phyloP scores from a whole-genome alignment of 805 yeast genomes.

The Starmerella apis region DNA sequence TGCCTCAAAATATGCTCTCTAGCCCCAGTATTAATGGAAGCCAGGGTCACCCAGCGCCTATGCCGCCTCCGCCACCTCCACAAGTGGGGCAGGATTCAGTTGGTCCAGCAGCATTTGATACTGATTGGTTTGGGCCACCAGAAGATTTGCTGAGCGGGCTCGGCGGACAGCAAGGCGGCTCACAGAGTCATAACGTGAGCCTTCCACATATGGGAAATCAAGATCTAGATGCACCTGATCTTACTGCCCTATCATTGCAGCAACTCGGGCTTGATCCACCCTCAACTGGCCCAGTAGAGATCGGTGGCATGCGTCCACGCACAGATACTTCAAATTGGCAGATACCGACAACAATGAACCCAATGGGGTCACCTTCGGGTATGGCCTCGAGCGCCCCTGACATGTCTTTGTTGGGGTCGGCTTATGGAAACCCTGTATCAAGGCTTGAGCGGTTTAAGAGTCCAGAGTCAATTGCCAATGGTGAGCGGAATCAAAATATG shows the following conservation, averaged over 20 bases:
- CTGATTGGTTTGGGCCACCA: constrained; percentile 4
- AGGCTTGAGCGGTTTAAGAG: constrained; percentile 1
- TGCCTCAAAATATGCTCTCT: constrained; percentile 1
- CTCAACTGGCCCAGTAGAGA: neutral
- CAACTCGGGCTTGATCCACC: constrained; percentile 7
- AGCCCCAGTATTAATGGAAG: neutral
- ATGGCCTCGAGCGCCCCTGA: neutral
- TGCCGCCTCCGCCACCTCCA: neutral
- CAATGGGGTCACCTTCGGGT: neutral
- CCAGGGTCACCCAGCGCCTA: constrained; percentile 1
- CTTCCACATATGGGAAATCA: neutral
- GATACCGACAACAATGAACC: neutral
- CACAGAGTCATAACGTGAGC: neutral
- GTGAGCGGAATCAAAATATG: neutral
- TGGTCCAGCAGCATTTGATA: neutral
- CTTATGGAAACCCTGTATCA: neutral
- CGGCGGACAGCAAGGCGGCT: neutral
- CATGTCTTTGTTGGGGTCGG: neutral
- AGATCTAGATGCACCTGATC: constrained; percentile 12
- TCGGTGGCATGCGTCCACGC: neutral
- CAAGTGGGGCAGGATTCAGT: neutral
- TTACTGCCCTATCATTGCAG: constrained; percentile 9
- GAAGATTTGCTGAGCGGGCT: constrained; percentile 4
- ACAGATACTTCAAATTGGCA: neutral
- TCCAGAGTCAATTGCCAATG: constrained; percentile 4